A percentile compares a stretch with the other conserved stretches of the same genome.
These are phyloP conservation scores for Psilocybe mexicana DNA, from an alignment of 1,284 basidiomycete genomes.

Conservation along the genomic window DNA sequence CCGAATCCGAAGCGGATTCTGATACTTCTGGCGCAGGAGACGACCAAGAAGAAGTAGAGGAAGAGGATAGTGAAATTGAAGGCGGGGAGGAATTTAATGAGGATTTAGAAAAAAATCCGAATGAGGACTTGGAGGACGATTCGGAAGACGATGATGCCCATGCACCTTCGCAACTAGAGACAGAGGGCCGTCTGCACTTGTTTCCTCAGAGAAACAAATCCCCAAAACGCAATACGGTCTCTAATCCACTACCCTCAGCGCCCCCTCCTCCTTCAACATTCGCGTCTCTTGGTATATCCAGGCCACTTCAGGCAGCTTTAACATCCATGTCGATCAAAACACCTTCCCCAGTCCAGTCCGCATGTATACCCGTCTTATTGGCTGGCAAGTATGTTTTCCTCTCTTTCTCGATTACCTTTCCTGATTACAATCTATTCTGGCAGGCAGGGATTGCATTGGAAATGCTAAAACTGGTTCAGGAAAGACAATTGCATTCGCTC, in stretches of 20 bases:
- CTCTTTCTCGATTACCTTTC: constrained; percentile 1
- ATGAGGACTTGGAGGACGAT: constrained; percentile 12
- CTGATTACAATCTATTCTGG: not conserved
- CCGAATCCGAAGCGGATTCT: constrained; percentile 6
- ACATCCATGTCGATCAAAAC: constrained; percentile 81
- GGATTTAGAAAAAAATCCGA: too few species aligned
- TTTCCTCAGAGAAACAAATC: constrained; percentile 14
- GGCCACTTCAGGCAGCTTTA: constrained; percentile 70
- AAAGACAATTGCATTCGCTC: constrained; percentile 96
- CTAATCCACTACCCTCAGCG: not conserved
- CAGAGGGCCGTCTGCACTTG: constrained; percentile 29
- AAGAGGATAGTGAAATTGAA: constrained; percentile 2
- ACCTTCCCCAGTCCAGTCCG: constrained; percentile 90
- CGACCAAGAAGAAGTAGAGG: not conserved
- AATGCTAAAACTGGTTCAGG: constrained; percentile 98
- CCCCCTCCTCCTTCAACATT: constrained; percentile 47
- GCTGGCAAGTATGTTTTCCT: constrained; percentile 51
- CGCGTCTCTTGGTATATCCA: constrained; percentile 72
- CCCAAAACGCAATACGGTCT: constrained; percentile 4
- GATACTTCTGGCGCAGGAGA: constrained; percentile 10
- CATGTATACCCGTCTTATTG: constrained; percentile 88
- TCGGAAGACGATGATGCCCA: constrained; percentile 6
- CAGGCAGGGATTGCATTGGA: constrained; percentile 91
- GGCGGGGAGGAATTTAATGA: constrained; percentile 1
- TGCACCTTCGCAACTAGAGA: constrained; percentile 10